Conservation (phyloP, 495 filamentous ascomycete species). For the Extremus antarcticus region DNA sequence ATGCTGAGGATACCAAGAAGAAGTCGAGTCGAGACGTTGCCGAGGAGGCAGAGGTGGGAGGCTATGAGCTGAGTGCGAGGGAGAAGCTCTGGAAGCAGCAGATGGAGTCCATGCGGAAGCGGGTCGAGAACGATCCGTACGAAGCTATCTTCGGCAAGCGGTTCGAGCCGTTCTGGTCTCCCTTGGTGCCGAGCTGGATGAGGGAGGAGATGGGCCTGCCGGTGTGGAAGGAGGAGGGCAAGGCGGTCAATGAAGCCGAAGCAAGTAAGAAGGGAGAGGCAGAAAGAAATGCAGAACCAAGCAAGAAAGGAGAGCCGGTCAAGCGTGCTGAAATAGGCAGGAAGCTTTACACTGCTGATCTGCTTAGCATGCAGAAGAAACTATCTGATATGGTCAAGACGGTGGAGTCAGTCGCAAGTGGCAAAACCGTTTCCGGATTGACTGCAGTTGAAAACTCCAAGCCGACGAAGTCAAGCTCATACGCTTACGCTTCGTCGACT, state of each 20-base stretch:
- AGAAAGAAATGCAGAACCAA: neutral
- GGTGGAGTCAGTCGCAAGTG: neutral
- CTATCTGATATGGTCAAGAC: no score
- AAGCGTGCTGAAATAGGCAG: neutral
- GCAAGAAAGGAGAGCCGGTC: neutral
- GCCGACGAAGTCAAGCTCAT: neutral
- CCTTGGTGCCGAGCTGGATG: slow-evolving; percentile 21
- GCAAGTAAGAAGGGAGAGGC: neutral
- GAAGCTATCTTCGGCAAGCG: slow-evolving; percentile 19
- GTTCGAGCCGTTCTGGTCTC: slow-evolving; percentile 22
- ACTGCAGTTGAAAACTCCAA: neutral
- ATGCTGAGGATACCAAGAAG: neutral
- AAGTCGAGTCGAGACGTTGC: neutral
- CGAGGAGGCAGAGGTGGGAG: neutral
- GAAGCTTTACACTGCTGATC: neutral
- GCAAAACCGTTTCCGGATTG: no score
- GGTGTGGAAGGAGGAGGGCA: neutral
- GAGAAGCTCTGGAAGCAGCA: slow-evolving; percentile 19
- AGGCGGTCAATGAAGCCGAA: neutral
- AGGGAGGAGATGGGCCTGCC: slow-evolving; percentile 16
- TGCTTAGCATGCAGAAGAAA: no score
- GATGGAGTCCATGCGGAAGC: slow-evolving; percentile 20
- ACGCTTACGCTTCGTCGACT: slow-evolving; percentile 12
- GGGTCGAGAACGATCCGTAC: slow-evolving; percentile 19
- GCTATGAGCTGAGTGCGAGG: slow-evolving; percentile 10